Base-by-base conservation (phyloP, 352 stramenopile genomes). In the Phytophthora syringae region DNA sequence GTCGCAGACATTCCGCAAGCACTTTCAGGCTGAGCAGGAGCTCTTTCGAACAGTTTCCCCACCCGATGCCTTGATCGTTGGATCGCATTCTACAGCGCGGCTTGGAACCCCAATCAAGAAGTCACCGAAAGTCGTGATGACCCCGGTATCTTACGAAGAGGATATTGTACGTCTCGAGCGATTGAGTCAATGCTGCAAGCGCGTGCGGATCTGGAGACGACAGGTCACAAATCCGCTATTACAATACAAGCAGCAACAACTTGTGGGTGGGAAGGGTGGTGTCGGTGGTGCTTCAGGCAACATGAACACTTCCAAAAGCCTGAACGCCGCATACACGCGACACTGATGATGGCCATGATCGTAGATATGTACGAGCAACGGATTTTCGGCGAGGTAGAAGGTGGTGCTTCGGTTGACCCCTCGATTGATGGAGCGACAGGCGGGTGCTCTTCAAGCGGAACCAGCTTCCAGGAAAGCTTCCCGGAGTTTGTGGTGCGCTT, bases 341-440 rank as follows among this genome's bases (percentile, higher is more conserved):
- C 82, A 15, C 49, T 89, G 30, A 58, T 93, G 20, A 81, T 92
- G 73, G 66, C 79, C 7, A 64, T 89, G 60, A 91, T 93, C 54
- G 61, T 92, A 34, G 84, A 94, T 43, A 76, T 92, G 7, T 93
- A 89, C 64, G 86, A 93, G 45, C 82, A 91, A 57, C 73, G 71
- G 3, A 64, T 87, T 40, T 52, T 75, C 18, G 62, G 54, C 20
- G 79, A 85, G 54, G 21, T 71, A 32, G 84, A 88, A 45, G 67
- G 74, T 37, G 55, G 61, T 39, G 45, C 44, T n/a, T 20, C n/a
- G 9, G 40, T 60, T 25, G 53, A 74, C 37, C 47, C n/a, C 10
- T 63, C 51, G 37, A 2, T 51, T 22, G 64, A 68, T 21, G 51
- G 42, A 16, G 18, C 37, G 28, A 51, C 57, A 30, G 64, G 11